Evolutionary conservation across 2,329 filamentous ascomycete species (phyloP).

Genomic region (Dendrostoma leiphaemia): DNA sequence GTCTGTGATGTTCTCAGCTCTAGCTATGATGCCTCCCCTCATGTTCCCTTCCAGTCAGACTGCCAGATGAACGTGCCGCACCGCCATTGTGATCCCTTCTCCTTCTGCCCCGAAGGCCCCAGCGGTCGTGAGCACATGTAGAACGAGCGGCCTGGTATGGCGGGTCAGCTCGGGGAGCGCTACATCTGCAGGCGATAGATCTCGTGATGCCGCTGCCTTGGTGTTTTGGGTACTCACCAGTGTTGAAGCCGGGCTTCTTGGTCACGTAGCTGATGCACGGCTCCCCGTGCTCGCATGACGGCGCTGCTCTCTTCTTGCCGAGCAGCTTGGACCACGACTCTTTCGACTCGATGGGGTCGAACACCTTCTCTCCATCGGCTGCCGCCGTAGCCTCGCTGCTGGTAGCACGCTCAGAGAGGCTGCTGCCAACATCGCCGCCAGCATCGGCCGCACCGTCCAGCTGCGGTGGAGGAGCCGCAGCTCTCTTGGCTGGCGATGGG

Average conservation of each 20-base stretch:
- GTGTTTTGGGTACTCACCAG: slow-evolving; percentile 44
- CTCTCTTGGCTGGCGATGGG: background rate
- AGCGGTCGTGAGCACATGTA: slow-evolving; percentile 69
- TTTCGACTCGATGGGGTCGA: slow-evolving; percentile 71
- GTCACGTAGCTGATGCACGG: slow-evolving; percentile 81
- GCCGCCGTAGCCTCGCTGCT: background rate
- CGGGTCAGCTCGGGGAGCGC: background rate
- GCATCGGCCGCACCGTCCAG: background rate
- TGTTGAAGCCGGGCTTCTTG: slow-evolving; percentile 87
- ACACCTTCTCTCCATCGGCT: slow-evolving; percentile 37
- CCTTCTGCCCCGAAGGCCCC: slow-evolving; percentile 81
- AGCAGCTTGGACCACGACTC: slow-evolving; percentile 87
- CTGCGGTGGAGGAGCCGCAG: background rate
- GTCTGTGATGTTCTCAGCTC: background rate
- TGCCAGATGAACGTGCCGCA: slow-evolving; percentile 78
- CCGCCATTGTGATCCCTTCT: slow-evolving; percentile 80
- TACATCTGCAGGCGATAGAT: background rate
- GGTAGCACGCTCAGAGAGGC: background rate
- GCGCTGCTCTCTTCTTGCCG: slow-evolving; percentile 63
- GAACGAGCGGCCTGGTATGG: slow-evolving; percentile 53
- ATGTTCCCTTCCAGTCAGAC: slow-evolving; percentile 12
- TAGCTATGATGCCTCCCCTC: background rate
- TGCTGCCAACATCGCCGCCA: background rate
- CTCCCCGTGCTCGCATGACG: slow-evolving; percentile 84
- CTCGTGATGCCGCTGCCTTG: background rate